phyloP scores from a whole-genome alignment of 1,284 basidiomycete species.

The Cryptococcus sp. region DNA sequence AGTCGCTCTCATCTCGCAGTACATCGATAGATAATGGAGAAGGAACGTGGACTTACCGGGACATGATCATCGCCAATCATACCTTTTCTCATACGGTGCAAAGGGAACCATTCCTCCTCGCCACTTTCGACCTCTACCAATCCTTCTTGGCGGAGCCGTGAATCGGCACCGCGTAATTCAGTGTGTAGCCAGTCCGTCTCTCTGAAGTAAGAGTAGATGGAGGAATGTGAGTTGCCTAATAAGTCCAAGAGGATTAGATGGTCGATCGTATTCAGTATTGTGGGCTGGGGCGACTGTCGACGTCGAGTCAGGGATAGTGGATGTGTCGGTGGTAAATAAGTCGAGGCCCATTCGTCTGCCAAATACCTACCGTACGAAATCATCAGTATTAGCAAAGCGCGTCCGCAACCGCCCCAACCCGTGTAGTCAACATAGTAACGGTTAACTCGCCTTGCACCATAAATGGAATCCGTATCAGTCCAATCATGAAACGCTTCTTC shows the following conservation, averaged over 20 bases:
- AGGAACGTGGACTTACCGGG: constrained; percentile 56
- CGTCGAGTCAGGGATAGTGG: constrained; percentile 57
- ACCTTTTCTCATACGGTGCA: constrained; percentile 55
- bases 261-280: constrained; percentile 76
- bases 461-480: constrained; percentile 88
- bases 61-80: constrained; percentile 89
- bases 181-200: constrained; percentile 91
- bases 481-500: constrained; percentile 94
- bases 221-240: constrained; percentile 71
- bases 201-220: constrained; percentile 74
- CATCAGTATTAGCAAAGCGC: background rate
- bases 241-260: constrained; percentile 88
- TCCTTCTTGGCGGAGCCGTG: constrained; percentile 55
- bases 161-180: constrained; percentile 67
- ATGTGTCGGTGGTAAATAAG: constrained; percentile 61
- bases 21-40: background rate
- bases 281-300: constrained; percentile 60
- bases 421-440: background rate
- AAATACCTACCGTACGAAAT: constrained; percentile 67
- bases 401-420: background rate
- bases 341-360: constrained; percentile 74
- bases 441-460: constrained; percentile 74
- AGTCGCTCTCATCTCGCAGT: background rate
- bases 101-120: constrained; percentile 43
- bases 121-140: constrained; percentile 34